Conservation (phyloP, 2,329 filamentous ascomycete genomes). For the Xylariaceae sp. region DNA sequence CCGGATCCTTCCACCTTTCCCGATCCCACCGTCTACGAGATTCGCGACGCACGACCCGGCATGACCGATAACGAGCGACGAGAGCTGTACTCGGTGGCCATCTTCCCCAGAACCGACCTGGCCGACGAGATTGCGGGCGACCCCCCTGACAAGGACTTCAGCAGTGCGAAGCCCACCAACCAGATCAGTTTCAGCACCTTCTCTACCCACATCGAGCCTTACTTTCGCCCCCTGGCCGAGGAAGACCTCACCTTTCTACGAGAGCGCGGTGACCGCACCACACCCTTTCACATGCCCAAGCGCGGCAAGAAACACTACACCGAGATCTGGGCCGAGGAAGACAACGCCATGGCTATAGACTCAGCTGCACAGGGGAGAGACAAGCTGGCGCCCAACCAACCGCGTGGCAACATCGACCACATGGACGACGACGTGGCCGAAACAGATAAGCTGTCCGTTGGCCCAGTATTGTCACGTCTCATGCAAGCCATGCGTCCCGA, state of each 20-base stretch:
- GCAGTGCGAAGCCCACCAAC: constrained; percentile 85
- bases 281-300: constrained; percentile 81
- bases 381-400: constrained; percentile 72
- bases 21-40: constrained; percentile 93
- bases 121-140: constrained; percentile 82
- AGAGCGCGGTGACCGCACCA: constrained; percentile 81
- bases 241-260: constrained; percentile 92
- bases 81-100: constrained; percentile 81
- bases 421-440: constrained; percentile 84
- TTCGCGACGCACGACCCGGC: constrained; percentile 67
- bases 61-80: constrained; percentile 86
- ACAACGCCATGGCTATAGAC: constrained; percentile 75
- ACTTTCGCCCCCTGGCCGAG: constrained; percentile 83
- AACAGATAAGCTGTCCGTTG: constrained; percentile 84
- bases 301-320: constrained; percentile 82
- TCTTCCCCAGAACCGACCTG: constrained; percentile 78
- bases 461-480: constrained; percentile 79
- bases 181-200: constrained; percentile 95
- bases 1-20: constrained; percentile 87
- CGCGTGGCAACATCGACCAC: constrained; percentile 80
- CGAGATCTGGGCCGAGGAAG: constrained; percentile 92
- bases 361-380: constrained; percentile 59
- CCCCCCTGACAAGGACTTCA: constrained; percentile 93
- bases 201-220: constrained; percentile 87
- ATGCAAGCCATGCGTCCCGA: constrained; percentile 80